phyloP scores from a whole-genome alignment of 2,329 filamentous ascomycete genomes.

The Arthrobotrys megalospora region DNA sequence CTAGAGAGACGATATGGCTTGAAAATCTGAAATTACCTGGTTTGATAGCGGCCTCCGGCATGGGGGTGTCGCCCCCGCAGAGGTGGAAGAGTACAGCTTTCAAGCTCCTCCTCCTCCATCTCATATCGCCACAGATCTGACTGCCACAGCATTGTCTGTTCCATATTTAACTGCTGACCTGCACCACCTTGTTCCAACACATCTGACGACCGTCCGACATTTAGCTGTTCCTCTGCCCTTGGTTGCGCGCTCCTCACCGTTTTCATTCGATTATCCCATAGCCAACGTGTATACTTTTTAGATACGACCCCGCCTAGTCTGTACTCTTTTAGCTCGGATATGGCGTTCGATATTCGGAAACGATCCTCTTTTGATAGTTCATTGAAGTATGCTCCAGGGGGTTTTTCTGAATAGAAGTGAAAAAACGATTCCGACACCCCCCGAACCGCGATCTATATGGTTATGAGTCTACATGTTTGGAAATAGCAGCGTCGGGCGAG shows the following conservation, averaged over 20 bases:
- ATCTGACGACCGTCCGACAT: not conserved
- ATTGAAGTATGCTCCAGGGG: not conserved
- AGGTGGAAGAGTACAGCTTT: not conserved
- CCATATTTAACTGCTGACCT: not conserved
- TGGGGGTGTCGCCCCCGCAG: not conserved
- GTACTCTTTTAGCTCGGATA: not conserved
- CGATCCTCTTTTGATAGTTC: not conserved
- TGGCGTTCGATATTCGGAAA: not conserved
- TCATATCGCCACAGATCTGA: not conserved
- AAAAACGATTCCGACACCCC: not conserved
- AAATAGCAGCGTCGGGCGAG: not conserved
- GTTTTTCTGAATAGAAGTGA: not conserved
- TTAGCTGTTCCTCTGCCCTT: not conserved
- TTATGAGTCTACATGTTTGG: not conserved
- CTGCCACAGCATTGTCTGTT: not conserved
- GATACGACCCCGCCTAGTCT: not conserved
- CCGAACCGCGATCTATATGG: not conserved
- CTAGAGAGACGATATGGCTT: not conserved
- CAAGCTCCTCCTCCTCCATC: not conserved
- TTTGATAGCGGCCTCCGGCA: not conserved
- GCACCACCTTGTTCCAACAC: not conserved
- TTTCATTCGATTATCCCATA: slow-evolving; percentile 9
- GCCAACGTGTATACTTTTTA: not conserved
- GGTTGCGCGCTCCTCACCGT: not conserved
- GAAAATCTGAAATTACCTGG: not conserved